A percentile compares a stretch with the other conserved stretches of the same genome.
phyloP scores from a whole-genome alignment of 2,329 filamentous ascomycete species.

The Talaromyces piceae region DNA sequence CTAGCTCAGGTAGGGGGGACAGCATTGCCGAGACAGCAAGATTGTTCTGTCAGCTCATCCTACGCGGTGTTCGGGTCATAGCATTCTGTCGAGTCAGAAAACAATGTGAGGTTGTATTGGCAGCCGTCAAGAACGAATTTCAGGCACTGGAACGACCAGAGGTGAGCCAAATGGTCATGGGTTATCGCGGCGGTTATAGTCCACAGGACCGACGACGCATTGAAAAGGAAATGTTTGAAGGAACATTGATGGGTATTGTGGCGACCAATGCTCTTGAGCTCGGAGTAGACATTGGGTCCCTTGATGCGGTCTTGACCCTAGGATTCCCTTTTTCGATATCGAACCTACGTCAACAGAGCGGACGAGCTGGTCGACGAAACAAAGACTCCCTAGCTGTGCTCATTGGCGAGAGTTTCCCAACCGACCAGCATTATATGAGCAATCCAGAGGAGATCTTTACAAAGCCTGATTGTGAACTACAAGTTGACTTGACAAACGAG shows the following conservation, averaged over 20 bases:
- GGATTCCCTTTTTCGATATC: conserved; percentile 95
- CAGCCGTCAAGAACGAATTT: conserved; percentile 71
- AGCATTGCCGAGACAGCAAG: conserved; percentile 79
- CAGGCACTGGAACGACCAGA: conserved; percentile 64
- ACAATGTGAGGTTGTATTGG: conserved; percentile 77
- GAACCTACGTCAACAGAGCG: conserved; percentile 89
- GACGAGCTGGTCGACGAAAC: conserved; percentile 82
- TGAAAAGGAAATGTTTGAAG: conserved; percentile 94
- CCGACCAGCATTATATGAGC: conserved; percentile 94
- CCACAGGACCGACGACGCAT: conserved; percentile 81
- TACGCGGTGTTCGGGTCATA: conserved; percentile 84
- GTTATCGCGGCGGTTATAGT: conserved; percentile 91
- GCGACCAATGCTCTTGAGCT: conserved; percentile 89
- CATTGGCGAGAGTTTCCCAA: conserved; percentile 80
- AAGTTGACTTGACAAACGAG: conserved; percentile 87
- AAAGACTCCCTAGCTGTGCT: conserved; percentile 88
- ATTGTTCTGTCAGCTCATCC: conserved; percentile 80
- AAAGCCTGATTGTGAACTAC: conserved; percentile 78
- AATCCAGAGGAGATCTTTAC: conserved; percentile 90
- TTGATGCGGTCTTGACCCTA: conserved; percentile 89
- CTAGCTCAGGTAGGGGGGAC: conserved; percentile 76
- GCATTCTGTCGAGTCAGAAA: conserved; percentile 85
- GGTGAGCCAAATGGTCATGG: conserved; percentile 76
- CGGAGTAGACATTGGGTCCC: conserved; percentile 86
- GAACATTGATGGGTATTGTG: conserved; percentile 84